Evolutionary conservation across 2,329 filamentous ascomycete genomes (phyloP).

Genomic region (Magnaporthales sp.): DNA sequence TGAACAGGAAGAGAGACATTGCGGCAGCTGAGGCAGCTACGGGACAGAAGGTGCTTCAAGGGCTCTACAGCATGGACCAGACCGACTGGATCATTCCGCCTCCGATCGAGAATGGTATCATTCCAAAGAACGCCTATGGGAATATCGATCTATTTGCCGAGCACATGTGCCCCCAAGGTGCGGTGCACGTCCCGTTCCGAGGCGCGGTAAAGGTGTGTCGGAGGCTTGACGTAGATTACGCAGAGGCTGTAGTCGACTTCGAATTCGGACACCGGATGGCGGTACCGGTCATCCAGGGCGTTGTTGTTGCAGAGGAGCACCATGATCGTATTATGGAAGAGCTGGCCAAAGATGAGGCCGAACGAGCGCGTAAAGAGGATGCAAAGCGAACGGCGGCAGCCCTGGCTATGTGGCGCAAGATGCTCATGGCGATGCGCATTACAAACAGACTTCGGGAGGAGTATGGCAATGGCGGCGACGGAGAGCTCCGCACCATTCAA

Average conservation of each 20-base stretch:
- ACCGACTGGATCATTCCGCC: conserved; percentile 94
- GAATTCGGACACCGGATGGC: conserved; percentile 94
- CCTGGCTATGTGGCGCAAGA: conserved; percentile 74
- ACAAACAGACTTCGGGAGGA: conserved; percentile 67
- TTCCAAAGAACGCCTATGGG: conserved; percentile 89
- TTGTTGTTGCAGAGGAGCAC: conserved; percentile 79
- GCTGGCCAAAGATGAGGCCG: conserved; percentile 68
- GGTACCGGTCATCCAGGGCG: conserved; percentile 82
- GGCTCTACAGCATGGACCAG: conserved; percentile 73
- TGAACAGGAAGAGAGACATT: conserved; percentile 79
- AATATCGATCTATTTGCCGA: conserved; percentile 95
- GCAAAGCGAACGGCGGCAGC: conserved; percentile 70
- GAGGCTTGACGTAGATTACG: conserved; percentile 76
- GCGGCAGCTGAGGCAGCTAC: conserved; percentile 73
- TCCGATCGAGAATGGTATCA: conserved; percentile 74
- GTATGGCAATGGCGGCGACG: conserved; percentile 54
- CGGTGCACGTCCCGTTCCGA: conserved; percentile 72
- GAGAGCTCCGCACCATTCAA: conserved; percentile 39
- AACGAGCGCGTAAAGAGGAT: conserved; percentile 69
- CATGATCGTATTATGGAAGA: conserved; percentile 67
- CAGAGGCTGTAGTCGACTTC: conserved; percentile 91
- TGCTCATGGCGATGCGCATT: conserved; percentile 78
- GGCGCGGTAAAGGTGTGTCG: conserved; percentile 76
- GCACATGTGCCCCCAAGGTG: conserved; percentile 79
- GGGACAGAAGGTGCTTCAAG: conserved; percentile 78